Evolutionary conservation across 345 rosid genomes (phyloP).

Genomic region (Brassica nigra): DNA sequence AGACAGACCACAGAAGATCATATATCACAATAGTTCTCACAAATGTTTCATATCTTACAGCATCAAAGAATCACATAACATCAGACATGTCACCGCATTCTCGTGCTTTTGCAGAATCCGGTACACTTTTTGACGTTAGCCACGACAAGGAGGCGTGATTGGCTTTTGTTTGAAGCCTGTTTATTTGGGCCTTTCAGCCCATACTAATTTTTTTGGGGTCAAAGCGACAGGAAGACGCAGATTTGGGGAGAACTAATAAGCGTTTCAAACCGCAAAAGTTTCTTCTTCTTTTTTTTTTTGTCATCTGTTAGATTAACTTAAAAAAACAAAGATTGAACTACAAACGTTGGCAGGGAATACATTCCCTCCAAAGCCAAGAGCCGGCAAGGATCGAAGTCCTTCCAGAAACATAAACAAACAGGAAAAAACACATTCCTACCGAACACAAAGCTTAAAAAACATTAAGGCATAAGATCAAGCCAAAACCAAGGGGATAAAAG

Average conservation of each 20-base stretch:
- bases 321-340: too few species aligned
- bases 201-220: not conserved
- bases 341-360: too few species aligned
- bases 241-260: not conserved
- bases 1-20: not conserved
- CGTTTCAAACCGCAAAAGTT: conserved; percentile 13
- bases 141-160: conserved; percentile 27
- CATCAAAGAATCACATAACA: conserved; percentile 18
- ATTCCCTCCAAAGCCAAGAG: too few species aligned
- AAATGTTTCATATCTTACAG: conserved; percentile 18
- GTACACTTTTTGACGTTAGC: not conserved
- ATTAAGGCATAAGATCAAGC: too few species aligned
- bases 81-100: conserved; percentile 5
- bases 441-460: too few species aligned
- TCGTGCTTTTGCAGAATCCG: not conserved
- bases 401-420: too few species aligned
- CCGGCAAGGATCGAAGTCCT: too few species aligned
- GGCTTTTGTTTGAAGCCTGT: conserved; percentile 9
- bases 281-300: not conserved
- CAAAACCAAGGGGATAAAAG: too few species aligned
- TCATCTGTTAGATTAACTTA: too few species aligned
- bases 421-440: too few species aligned
- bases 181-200: conserved; percentile 18
- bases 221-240: not conserved
- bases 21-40: conserved; percentile 1